phyloP scores from a whole-genome alignment of 495 filamentous ascomycete species.

The Penicillium cinerascens region DNA sequence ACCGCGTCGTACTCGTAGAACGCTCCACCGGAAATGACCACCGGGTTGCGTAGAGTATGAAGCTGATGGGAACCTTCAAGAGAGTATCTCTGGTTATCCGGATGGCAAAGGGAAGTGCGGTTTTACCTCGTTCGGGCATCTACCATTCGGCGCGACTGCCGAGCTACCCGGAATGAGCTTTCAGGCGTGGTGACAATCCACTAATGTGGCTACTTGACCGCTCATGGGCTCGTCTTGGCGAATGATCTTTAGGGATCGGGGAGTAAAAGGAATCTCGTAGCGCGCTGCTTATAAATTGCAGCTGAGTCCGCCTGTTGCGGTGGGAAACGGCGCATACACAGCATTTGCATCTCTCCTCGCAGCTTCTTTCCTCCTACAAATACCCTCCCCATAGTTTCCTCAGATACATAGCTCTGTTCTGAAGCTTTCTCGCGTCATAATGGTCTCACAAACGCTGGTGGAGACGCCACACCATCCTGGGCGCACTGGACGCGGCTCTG shows the following conservation, averaged over 20 bases:
- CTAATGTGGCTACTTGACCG: slow-evolving; percentile 19
- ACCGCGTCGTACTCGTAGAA: slow-evolving; percentile 5
- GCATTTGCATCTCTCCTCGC: background rate
- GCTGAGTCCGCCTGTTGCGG: slow-evolving; percentile 10
- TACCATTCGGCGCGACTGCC: slow-evolving; percentile 20
- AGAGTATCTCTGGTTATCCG: slow-evolving; percentile 7
- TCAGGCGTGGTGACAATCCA: slow-evolving; percentile 30
- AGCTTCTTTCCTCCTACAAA: background rate
- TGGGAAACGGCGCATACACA: slow-evolving; percentile 3
- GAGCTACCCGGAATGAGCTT: slow-evolving; percentile 25
- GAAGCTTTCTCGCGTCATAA: slow-evolving; percentile 1
- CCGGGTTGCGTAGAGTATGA: background rate
- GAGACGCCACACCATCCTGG: slow-evolving; percentile 21
- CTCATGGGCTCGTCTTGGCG: slow-evolving; percentile 7
- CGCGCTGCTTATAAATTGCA: slow-evolving; percentile 28
- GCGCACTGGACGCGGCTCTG: slow-evolving; percentile 34
- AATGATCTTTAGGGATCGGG: slow-evolving; percentile 14
- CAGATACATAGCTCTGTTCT: background rate
- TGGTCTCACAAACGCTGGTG: slow-evolving; percentile 23
- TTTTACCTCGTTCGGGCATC: slow-evolving; percentile 6
- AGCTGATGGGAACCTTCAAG: slow-evolving; percentile 2
- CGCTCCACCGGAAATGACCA: background rate
- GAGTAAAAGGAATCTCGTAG: slow-evolving; percentile 15
- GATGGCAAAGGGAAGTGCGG: background rate
- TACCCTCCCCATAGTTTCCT: background rate